Base-by-base conservation (phyloP, 495 filamentous ascomycete genomes). In the Aspergillus wentii region DNA sequence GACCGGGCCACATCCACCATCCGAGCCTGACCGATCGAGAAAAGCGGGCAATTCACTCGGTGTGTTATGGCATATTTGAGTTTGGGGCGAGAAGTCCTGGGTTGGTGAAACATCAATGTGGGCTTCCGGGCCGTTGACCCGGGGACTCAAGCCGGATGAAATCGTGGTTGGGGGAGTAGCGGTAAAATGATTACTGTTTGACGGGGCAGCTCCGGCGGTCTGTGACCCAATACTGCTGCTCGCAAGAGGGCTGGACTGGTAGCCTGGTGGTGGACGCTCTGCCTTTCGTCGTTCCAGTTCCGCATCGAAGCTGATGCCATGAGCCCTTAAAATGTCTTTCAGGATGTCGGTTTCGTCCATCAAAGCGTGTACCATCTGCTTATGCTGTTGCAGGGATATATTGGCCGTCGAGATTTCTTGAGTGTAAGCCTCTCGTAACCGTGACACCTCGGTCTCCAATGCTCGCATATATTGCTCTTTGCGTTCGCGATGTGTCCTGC, bases 391-490 rank as follows among this genome's bases (percentile, higher is more conserved):
- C 6, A 66, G 32, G 11, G 57, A 45, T n/a, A 51, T 40, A 38
- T 64, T 66, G 30, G 59, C 55, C 13, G 63, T 52, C 21, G 55
- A 57, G 8, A 72, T 64, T 20, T 68, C 62, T 11, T 56, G 57
- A 14, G 56, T 62, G 41, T 68, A 72, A 9, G 65, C 53, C 40
- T 71, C 64, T 52, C 77, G 73, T 42, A 80, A 64, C 35, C 86
- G 83, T 15, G 87, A 73, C 6, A 95, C 82, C 61, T 95, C 87
- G 51, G 87, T 82, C 57, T 97, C 91, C 39, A 97, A 75, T n/a
- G 80, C 75, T 59, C 88, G 88, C 72, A 95, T 91, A 55, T 97
- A 96, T 50, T 85, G 77, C 63, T 96, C 92, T 58, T 97, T 97
- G 41, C 92, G 83, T 62, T 98, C 92, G 31, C 92, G 89, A 65